Percentiles rank a stretch among this genome's conserved stretches.
Conservation (phyloP, 2,329 filamentous ascomycete genomes). For the Remersonia thermophila region DNA sequence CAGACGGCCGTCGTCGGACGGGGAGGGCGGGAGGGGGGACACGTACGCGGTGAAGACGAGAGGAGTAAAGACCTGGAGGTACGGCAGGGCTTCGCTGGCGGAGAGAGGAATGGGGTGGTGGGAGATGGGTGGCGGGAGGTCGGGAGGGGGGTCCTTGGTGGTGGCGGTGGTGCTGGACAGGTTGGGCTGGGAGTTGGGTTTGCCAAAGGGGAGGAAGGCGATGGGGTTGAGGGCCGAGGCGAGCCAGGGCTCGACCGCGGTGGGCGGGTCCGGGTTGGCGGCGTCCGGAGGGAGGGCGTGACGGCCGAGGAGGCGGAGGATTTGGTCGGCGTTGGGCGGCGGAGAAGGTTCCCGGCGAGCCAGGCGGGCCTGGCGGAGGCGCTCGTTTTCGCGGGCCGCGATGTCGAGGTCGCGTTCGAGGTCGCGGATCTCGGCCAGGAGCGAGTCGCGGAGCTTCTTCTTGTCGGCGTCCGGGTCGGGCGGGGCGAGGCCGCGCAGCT, state of each 20-base stretch:
- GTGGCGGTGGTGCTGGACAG: conserved; percentile 15
- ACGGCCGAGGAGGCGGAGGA: conserved; percentile 30
- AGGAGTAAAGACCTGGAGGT: conserved; percentile 58
- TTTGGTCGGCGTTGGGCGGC: conserved; percentile 20
- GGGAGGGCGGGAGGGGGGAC: conserved; percentile 27
- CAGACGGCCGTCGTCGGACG: conserved; percentile 19
- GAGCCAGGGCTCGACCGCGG: conserved; percentile 30
- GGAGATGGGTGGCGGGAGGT: conserved; percentile 33
- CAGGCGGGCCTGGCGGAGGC: conserved; percentile 33
- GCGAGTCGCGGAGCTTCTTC: conserved; percentile 37
- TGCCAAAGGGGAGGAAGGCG: conserved; percentile 39
- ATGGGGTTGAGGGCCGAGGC: conserved; percentile 39
- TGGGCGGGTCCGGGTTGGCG: conserved; percentile 17
- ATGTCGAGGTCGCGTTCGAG: conserved; percentile 47
- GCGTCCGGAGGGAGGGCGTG: conserved; percentile 28
- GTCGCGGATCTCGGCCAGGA: conserved; percentile 42
- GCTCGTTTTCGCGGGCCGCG: conserved; percentile 45
- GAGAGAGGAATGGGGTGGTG: conserved; percentile 54
- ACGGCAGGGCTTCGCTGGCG: conserved; percentile 53
- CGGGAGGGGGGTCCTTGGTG: conserved; percentile 23
- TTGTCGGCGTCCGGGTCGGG: conserved; percentile 35
- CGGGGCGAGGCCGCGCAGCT: conserved; percentile 28
- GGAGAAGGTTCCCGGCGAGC: conserved; percentile 18
- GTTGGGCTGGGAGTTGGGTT: conserved; percentile 20
- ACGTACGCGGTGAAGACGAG: conserved; percentile 48